Percentiles rank a stretch among this genome's conserved stretches.
Evolutionary conservation across 768 basidiomycete genomes (phyloP).

Genomic region (Panaeolus papilionaceus): DNA sequence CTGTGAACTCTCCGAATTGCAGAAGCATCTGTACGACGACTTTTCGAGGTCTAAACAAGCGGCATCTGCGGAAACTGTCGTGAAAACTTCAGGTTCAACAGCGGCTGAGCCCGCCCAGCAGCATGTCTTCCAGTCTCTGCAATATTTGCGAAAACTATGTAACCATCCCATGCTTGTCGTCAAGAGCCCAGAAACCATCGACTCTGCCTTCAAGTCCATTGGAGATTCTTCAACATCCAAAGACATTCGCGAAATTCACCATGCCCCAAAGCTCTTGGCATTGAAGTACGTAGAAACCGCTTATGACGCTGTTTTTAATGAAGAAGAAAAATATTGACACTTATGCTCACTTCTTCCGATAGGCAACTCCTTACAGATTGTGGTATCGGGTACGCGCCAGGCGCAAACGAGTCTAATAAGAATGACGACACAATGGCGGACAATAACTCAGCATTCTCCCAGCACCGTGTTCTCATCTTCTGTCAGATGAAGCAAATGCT

Average conservation of each 20-base stretch:
- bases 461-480: constrained; percentile 98
- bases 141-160: constrained; percentile 96
- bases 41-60: constrained; percentile 83
- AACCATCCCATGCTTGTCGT: constrained; percentile 95
- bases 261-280: constrained; percentile 94
- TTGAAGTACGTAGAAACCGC: constrained; percentile 64
- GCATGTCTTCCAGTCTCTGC: constrained; percentile 96
- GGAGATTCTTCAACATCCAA: constrained; percentile 54
- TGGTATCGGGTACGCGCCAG: constrained; percentile 76
- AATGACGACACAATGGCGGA: constrained; percentile 71
- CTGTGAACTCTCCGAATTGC: constrained; percentile 94
- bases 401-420: constrained; percentile 61
- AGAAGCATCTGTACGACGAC: constrained; percentile 94
- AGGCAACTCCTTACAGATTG: constrained; percentile 96
- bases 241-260: constrained; percentile 76
- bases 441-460: constrained; percentile 72
- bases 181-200: constrained; percentile 69
- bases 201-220: constrained; percentile 52
- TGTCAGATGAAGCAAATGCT: constrained; percentile 99
- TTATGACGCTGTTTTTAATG: background rate
- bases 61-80: constrained; percentile 65
- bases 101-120: constrained; percentile 61
- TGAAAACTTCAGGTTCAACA: constrained; percentile 50
- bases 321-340: too few relatives aligned
- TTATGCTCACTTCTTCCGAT: background rate